Conservation (phyloP, 495 filamentous ascomycete genomes). For the Xylaria longipes region DNA sequence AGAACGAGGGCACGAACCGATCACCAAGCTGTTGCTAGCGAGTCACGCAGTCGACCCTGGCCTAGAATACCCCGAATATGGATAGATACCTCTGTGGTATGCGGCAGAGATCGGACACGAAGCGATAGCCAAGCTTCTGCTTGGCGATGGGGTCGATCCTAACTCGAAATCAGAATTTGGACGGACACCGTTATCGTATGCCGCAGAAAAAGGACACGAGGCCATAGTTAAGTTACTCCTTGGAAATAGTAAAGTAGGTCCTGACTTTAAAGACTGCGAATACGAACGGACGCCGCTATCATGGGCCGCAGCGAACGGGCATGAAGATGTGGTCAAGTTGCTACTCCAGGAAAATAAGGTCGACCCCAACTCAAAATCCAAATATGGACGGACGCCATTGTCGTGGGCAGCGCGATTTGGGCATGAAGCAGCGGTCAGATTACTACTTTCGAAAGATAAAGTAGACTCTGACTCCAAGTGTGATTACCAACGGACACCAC, state of each 20-base stretch:
- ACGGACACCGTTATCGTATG: constrained; percentile 34
- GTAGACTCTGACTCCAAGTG: background rate
- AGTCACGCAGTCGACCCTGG: background rate
- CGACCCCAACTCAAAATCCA: background rate
- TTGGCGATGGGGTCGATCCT: constrained; percentile 29
- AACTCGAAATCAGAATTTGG: constrained; percentile 33
- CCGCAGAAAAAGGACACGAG: constrained; percentile 41
- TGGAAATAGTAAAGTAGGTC: constrained; percentile 30
- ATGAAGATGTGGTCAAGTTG: constrained; percentile 36
- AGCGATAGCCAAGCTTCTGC: constrained; percentile 39
- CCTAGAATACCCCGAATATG: background rate
- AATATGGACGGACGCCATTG: background rate
- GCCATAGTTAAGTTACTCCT: constrained; percentile 43
- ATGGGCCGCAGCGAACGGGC: constrained; percentile 18
- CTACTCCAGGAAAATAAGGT: constrained; percentile 31
- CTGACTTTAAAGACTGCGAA: constrained; percentile 25
- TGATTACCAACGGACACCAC: background rate
- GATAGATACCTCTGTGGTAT: background rate
- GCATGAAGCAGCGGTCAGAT: background rate
- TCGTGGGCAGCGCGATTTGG: background rate
- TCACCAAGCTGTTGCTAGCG: background rate
- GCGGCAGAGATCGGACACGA: constrained; percentile 34
- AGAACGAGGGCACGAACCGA: background rate
- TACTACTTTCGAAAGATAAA: background rate
- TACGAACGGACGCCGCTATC: too few relatives aligned